Conservation (phyloP, 75 land plant species). For the Azolla pinnata region DNA sequence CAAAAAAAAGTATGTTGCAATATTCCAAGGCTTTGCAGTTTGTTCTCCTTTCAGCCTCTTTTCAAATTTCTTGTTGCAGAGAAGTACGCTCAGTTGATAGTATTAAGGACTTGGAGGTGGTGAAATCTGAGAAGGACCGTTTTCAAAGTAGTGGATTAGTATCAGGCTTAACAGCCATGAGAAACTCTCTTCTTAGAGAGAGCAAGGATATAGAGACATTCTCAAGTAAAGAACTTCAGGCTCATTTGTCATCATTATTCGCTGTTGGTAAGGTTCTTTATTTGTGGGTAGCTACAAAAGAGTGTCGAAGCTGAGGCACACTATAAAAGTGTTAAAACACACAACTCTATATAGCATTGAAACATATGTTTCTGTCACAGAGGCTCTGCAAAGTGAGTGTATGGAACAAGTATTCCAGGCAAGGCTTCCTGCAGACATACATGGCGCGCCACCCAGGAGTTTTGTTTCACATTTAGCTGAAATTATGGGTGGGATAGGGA, state of each 20-base stretch:
- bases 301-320: neutral
- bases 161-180: conserved; percentile 54
- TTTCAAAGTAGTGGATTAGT: conserved; percentile 32
- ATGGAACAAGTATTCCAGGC: neutral
- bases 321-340: too few relatives aligned
- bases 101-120: conserved; percentile 20
- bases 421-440: conserved; percentile 50
- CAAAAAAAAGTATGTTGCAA: too few relatives aligned
- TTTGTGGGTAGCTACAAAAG: neutral
- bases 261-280: conserved; percentile 47
- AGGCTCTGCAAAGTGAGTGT: neutral
- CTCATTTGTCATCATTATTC: conserved; percentile 46
- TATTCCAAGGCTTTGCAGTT: neutral
- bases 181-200: conserved; percentile 59
- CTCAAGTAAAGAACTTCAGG: conserved; percentile 30
- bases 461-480: conserved; percentile 69
- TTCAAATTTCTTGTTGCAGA: conserved; percentile 7
- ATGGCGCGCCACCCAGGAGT: conserved; percentile 77
- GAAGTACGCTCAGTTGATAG: conserved; percentile 16
- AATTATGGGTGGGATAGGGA: conserved; percentile 59
- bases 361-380: conserved; percentile 2
- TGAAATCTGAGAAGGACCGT: conserved; percentile 14
- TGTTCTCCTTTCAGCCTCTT: neutral
- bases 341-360: too few relatives aligned
- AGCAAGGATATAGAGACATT: conserved; percentile 48